Base-by-base conservation (phyloP, 768 basidiomycete genomes). In the Phallus indusiatus region DNA sequence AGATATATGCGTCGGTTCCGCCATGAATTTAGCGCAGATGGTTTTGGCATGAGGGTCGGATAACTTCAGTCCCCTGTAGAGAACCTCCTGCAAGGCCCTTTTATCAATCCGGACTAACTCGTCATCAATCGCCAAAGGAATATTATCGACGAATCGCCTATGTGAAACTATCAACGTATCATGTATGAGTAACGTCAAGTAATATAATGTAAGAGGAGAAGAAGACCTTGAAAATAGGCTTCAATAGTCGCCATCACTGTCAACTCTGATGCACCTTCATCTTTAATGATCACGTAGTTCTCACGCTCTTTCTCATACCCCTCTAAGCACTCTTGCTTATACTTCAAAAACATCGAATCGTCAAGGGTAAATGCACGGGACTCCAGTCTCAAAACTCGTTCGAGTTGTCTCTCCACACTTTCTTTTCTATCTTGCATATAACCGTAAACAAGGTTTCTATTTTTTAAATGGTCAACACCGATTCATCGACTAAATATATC, bases 191-290 rank as follows among this genome's bases (percentile, higher is more conserved):
- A 18, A 16, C 14, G n/a, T 17, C 16, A 28, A 35, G n/a, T 46
- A 28, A 36, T 49, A 33, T 10, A 34, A 17, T 21, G 17, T 14
- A 28, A 17, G 14, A 34, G 35, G 11, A 42, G 20, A 3, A n/a
- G 59, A 64, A 8, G 64, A 85, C 88, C 86, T 75, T 88, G 84
- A 68, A 88, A 88, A 63, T 88, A 88, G 0, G 83, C 86, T 5
- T 84, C 74, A 1, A 87, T 84, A 57, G 82, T 78, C 0, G 84
- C 84, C 85, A 89, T 88, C 64, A 88, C 85, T 3, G 69, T 64
- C 17, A 88, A 63, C 0, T 82, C 82, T 0, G 78, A 75, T n/a
- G 52, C 47, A 20, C 71, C 70, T 1, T 69, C 66, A 54, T 35
- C 35, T 36, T 55, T 47, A 50, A 49, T 47, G 9, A 11, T 46